Evolutionary conservation across 805 yeast genomes (phyloP).

Genomic region (Wickerhamomyces subpelliculosus): DNA sequence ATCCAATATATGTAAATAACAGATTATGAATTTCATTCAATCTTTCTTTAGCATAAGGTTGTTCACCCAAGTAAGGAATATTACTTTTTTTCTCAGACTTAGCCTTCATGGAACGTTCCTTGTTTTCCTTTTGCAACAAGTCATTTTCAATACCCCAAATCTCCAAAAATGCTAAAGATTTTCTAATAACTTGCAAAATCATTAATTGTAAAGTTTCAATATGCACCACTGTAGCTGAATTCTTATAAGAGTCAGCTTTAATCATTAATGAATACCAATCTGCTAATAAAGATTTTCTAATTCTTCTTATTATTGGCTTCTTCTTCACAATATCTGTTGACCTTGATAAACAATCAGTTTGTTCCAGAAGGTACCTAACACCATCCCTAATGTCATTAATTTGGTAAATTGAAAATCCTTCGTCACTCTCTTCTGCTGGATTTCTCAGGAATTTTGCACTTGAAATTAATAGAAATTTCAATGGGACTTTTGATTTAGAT

Average conservation of each 20-base stretch:
- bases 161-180: conserved; percentile 56
- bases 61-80: conserved; percentile 38
- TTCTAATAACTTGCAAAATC: conserved; percentile 60
- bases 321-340: conserved; percentile 62
- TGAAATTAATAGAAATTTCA: conserved; percentile 49
- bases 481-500: conserved; percentile 27
- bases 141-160: conserved; percentile 67
- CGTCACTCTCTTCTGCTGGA: conserved; percentile 52
- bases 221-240: conserved; percentile 50
- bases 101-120: not conserved
- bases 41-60: conserved; percentile 60
- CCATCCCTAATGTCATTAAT: conserved; percentile 71
- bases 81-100: not conserved
- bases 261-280: conserved; percentile 78
- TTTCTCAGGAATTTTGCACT: conserved; percentile 61
- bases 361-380: conserved; percentile 53
- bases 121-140: conserved; percentile 28
- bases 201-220: conserved; percentile 56
- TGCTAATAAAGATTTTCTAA: conserved; percentile 63
- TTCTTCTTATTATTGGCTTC: conserved; percentile 51
- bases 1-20: conserved; percentile 52
- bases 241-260: conserved; percentile 68
- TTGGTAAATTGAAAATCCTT: conserved; percentile 16
- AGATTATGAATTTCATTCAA: conserved; percentile 58
- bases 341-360: conserved; percentile 69